These are phyloP conservation scores for Sungouiella thailandica DNA, from an alignment of 805 yeast genomes.

Conservation along the genomic window DNA sequence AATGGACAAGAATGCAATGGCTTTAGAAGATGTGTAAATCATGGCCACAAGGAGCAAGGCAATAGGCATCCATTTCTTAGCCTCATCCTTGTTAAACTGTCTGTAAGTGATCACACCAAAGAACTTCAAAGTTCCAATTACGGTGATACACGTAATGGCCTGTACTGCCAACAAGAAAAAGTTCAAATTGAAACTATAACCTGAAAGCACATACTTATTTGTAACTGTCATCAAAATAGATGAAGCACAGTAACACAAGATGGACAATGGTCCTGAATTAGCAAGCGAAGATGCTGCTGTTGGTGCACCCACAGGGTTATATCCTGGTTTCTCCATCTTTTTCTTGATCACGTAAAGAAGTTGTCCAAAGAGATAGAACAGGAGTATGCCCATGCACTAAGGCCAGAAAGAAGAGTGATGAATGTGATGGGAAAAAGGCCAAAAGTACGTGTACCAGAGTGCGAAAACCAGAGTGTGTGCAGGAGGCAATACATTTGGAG, in stretches of 20 bases:
- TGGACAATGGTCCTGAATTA: conserved; percentile 63
- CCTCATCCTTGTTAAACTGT: conserved; percentile 79
- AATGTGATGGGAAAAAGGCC: background rate
- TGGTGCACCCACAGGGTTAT: conserved; percentile 14
- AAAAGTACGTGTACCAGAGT: background rate
- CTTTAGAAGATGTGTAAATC: conserved; percentile 96
- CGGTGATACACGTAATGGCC: conserved; percentile 72
- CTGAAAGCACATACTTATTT: conserved; percentile 88
- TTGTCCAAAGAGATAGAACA: conserved; percentile 36
- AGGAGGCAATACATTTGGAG: background rate
- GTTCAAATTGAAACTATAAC: conserved; percentile 69
- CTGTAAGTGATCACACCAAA: conserved; percentile 81
- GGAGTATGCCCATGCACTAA: conserved; percentile 36
- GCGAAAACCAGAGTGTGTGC: background rate
- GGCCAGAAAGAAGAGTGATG: background rate
- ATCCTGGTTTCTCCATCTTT: conserved; percentile 33
- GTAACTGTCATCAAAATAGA: conserved; percentile 97
- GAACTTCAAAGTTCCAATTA: conserved; percentile 67
- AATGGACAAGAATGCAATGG: conserved; percentile 82
- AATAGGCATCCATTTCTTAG: conserved; percentile 94
- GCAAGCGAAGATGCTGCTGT: conserved; percentile 29
- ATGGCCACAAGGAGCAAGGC: conserved; percentile 82
- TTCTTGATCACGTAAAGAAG: conserved; percentile 25
- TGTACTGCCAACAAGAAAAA: conserved; percentile 87
- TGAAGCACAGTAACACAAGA: conserved; percentile 81